Evolutionary conservation across 257 asterid species (phyloP), one percentile per base, ranked within the genome.

Genomic region (Nicotiana tabacum): DNA sequence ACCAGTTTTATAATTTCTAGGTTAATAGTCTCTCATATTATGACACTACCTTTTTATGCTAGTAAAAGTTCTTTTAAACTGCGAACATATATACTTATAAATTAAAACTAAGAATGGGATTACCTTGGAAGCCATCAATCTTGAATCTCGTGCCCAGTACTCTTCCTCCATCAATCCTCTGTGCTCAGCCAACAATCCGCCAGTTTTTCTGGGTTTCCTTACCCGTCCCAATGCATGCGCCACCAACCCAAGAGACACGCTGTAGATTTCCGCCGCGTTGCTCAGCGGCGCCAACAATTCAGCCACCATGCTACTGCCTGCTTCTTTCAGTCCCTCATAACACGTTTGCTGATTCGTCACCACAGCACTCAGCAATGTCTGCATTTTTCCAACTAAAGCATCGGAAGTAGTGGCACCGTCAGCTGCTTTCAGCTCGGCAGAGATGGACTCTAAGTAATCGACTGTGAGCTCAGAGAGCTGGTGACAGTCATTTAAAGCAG

Each of bases 311-410:
- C 82, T 81, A 66, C 84, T 86, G 12, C 88, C 85, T 1, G 84
- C 89, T 35, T 86, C 88, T 32, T 30, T 86, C 32, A 89, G 77
- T 4, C 92, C 89, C 46, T 86, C 92, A 58, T 55, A 87, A 53
- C 92, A 89, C 9, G 90, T 89, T 72, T 89, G 88, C 76, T 86
- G 90, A 82, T 89, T 87, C 4, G 92, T 89, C 77, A 87, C 89
- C 43, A 89, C 90, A 1, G 87, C 90, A 84, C 92, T 87, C n/a
- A 89, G 82, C 87, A 89, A 74, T 13, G 88, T 77, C 84, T 86
- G 86, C 56, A 87, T 82, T 4, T 79, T 81, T 17, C 84, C 89
- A 11, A 78, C 89, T 76, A 84, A 13, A 37, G 30, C 85, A 4
- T 84, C 86, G 16, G 81, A 81, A 61, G 61, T 29, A 2, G 74